A percentile compares a stretch with the other conserved stretches of the same genome.
These are phyloP conservation scores for Schrenkiella parvula DNA, from an alignment of 345 rosid genomes.

Conservation along the genomic window DNA sequence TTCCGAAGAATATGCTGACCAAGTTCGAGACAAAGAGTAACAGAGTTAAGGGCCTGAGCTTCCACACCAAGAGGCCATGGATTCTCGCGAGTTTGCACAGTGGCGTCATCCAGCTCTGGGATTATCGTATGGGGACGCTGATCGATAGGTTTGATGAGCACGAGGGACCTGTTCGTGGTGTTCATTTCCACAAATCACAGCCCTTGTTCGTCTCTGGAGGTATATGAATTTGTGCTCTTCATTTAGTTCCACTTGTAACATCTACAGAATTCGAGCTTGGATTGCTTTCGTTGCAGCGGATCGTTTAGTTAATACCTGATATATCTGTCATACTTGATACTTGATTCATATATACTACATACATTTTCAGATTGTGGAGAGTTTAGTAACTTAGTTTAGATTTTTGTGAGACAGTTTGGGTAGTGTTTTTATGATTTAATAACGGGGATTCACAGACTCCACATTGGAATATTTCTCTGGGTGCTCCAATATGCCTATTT, in stretches of 20 bases:
- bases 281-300: no score
- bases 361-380: no score
- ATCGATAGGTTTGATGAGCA: slow-evolving; percentile 90
- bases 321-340: no score
- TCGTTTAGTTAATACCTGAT: no score
- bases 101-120: slow-evolving; percentile 98
- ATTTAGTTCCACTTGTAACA: no score
- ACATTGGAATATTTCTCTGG: no score
- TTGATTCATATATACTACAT: no score
- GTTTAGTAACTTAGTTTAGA: no score
- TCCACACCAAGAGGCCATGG: slow-evolving; percentile 91
- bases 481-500: no score
- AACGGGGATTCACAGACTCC: no score
- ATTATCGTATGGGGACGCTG: slow-evolving; percentile 87
- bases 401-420: no score
- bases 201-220: slow-evolving; percentile 95
- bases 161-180: slow-evolving; percentile 95
- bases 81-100: slow-evolving; percentile 94
- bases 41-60: slow-evolving; percentile 90
- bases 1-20: slow-evolving; percentile 53
- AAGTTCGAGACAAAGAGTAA: slow-evolving; percentile 96
- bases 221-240: not conserved
- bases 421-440: no score
- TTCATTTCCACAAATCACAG: slow-evolving; percentile 86
- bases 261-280: not conserved